Evolutionary conservation across 176 grass and related monocot genomes (phyloP), one percentile per base, ranked within the genome.

Genomic region (Zizania latifolia): DNA sequence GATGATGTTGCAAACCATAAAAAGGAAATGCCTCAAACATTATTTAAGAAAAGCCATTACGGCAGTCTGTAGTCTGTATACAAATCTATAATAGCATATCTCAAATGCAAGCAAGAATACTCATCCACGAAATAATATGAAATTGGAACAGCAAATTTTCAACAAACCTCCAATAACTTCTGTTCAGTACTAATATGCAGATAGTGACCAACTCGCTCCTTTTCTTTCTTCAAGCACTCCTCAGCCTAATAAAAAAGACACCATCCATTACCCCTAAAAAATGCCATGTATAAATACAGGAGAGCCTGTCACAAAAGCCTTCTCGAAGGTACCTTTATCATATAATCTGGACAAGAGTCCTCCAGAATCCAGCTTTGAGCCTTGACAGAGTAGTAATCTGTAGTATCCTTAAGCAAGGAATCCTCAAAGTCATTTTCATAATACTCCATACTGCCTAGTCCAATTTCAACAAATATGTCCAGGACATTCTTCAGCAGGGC

Each of bases 381-480:
- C 35, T 99, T 99, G 54, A 93, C 84, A 76, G 84, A 99, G 66
- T 99, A 95, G 80, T 99, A 99, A 10, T 86, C 71, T 22, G 87
- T 88, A 38, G 92, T 92, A 26, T 92, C 92, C 80, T 90, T 89
- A n/a, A 99, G 96, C 69, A 99, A 82, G 87, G 82, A 87, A 57
- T 89, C 79, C 74, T 99, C 96, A 1, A 99, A 99, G 55, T 99
- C 96, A 26, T 83, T 86, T 62, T 90, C 96, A 39, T 99, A 99
- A n/a, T 82, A 92, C 0, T 92, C 85, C 89, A 99, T 92, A 19
- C 19, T 87, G 73, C 84, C 87, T 64, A 90, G 61, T 10, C 96
- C 92, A 21, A 99, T 90, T 82, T 99, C 96, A 82, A 99, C 96
- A 76, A 95, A 99, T 66, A 99, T 99, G 71, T 92, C 92, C 70